These are phyloP conservation scores for Xerocomus nothofagi DNA, from an alignment of 1,284 basidiomycete species.

Conservation along the genomic window DNA sequence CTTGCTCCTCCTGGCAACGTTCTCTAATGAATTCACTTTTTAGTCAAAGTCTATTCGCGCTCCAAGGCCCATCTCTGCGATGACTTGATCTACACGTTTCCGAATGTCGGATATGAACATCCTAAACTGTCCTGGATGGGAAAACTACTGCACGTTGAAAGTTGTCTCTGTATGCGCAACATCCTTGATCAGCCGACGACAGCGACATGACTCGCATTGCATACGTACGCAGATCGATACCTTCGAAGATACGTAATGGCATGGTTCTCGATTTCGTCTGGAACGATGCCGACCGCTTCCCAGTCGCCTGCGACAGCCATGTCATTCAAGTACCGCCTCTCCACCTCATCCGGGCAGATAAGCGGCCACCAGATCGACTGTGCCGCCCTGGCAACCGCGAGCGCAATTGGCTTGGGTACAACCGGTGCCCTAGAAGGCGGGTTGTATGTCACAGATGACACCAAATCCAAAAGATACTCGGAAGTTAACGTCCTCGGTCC, in stretches of 20 bases:
- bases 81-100: conserved; percentile 25
- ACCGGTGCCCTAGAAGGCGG: conserved; percentile 68
- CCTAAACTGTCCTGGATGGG: conserved; percentile 36
- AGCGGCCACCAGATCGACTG: conserved; percentile 93
- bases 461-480: conserved; percentile 82
- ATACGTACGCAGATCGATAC: conserved; percentile 79
- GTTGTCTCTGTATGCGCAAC: conserved; percentile 44
- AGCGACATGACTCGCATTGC: conserved; percentile 9
- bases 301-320: conserved; percentile 61
- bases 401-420: conserved; percentile 77
- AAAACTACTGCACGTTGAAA: conserved; percentile 54
- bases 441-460: conserved; percentile 80
- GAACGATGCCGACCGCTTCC: conserved; percentile 65
- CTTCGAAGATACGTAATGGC: conserved; percentile 91
- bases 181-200: conserved; percentile 15
- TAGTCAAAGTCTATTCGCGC: conserved; percentile 29
- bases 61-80: conserved; percentile 7
- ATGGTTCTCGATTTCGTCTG: conserved; percentile 86
- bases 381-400: conserved; percentile 61
- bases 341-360: conserved; percentile 89
- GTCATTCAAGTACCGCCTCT: conserved; percentile 87
- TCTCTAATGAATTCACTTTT: conserved; percentile 20
- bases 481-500: conserved; percentile 88
- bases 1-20: conserved; percentile 33
- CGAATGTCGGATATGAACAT: conserved; percentile 27